Evolutionary conservation across 495 filamentous ascomycete species (phyloP), one percentile per base, ranked within the genome.

Genomic region (Lichina pygmaea): DNA sequence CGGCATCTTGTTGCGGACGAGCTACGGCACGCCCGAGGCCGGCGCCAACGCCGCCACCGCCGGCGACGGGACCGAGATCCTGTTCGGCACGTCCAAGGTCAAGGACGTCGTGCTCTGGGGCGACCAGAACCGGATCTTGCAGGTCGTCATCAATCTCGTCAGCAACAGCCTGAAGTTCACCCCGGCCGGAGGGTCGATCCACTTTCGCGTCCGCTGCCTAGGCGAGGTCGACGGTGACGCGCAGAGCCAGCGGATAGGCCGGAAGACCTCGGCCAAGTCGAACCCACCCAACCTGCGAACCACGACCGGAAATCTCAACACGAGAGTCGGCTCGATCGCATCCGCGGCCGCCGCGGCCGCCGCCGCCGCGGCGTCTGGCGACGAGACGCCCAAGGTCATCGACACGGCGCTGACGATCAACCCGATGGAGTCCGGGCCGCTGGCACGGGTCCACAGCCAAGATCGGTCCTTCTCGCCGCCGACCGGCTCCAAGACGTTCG

Each of bases 111-210:
- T 77, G 43, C 63, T 92, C 6, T 86, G 80, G 76, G 85, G 85
- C n/a, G 86, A 93, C 53, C 77, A 84, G 49, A 81, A 92, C 52
- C 67, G 86, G 31, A 83, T 93, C 33, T 59, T 91, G 10, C 84
- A 93, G 53, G 78, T 91, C 32, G 68, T 93, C 41, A 92, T 93
- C 62, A 94, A 94, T 48, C 66, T 94, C 11, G 82, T 93, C 38
- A 81, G 78, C 60, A 94, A 94, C 59, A 81, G 77, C 53, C 62
- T 93, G 11, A 94, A 94, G 55, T 94, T 94, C 53, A 94, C 86
- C 2, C 83, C 83, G 0, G 61, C 74, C 38, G 71, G 75, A 7
- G 84, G 85, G 8, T 71, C 64, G 39, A 77, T 92, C 2, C 62
- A 72, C 12, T 68, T 92, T 32, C 68, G 72, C 10, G 83, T 93